Evolutionary conservation across 2,329 filamentous ascomycete species (phyloP), one percentile per base, ranked within the genome.

Genomic region (Penicillium sp.): DNA sequence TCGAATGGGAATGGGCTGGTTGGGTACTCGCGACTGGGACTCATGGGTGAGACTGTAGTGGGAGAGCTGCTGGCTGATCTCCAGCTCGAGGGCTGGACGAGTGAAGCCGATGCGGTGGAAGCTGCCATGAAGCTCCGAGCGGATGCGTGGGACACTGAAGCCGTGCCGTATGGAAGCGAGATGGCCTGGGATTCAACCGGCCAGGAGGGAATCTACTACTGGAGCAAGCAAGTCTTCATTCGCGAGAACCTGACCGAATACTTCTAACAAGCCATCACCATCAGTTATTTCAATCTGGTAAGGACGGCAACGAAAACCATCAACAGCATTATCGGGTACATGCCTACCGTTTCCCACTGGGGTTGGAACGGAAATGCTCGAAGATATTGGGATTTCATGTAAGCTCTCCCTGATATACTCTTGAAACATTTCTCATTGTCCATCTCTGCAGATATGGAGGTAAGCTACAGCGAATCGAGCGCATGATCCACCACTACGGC

Each of bases 111-210:
- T 2, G 70, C 70, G 0, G 63, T 86, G 2, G 78, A 80, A 48
- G 65, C 68, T 0, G 71, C 73, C 0, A 86, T 87, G 84, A 76
- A 75, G 14, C 70, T 69, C 3, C 78, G 85, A 0, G 82, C 84
- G 1, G 61, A 76, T 3, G 66, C 73, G 0, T 88, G 85, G 85
- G 70, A 82, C n/a, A 73, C 72, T 0, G 72, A 82, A 54, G 76
- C 77, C 7, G 81, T 83, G 5, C 85, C 85, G 0, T 88, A 81
- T 60, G 85, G 84, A 0, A 86, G 83, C 53, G 85, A 87, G 68
- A 84, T 85, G 83, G 81, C 84, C 0, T 88, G 85, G 85, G 85
- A 88, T 58, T 86, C 82, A 0, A 87, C 85, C 0, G 84, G 83
- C 0, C 84, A 88, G 62, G 85, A 88, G 67, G 84, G 84, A 0